Base-by-base conservation (phyloP, 208 protist species). In the Leishmania turanica region DNA sequence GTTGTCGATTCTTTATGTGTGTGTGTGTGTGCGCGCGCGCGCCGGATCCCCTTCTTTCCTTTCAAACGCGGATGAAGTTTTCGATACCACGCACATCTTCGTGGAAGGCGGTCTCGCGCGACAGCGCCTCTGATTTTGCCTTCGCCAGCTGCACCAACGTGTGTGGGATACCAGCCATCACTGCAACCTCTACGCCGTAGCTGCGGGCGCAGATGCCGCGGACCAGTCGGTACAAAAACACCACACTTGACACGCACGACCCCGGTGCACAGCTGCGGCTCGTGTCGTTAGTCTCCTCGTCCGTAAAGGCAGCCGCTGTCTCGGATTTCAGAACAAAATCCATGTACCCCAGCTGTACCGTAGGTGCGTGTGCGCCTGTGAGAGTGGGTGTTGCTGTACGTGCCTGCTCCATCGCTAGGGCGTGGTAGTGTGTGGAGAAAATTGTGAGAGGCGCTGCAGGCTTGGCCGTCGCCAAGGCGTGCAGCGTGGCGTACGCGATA, bases 351-450 rank as follows among this genome's bases (percentile, higher is more conserved):
- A 96, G 81, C 80, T 98, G 92, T 49, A 96, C 92, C 19, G 31
- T 27, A 2, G 69, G 45, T 56, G 69, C 77, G 60, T 45, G 53
- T 17, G 49, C 45, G n/a, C 54, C 58, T 65, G 58, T 5, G 37
- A 37, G 65, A 53, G 70, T 66, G 9, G 71, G 19, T 15, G 64
- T 47, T 24, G 70, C 69, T 27, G 79, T n/a, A 68, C 87, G 85
- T 51, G 78, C 76, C 75, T 92, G 89, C 84, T 97, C 96, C 81
- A 94, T 87, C 0, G 98, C 98, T 24, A 99, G 86, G 42, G 96
- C 83, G 79, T 99, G 99, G 87, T 99, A 99, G 86, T 99, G 99
- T 13, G 99, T 99, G 53, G 97, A 98, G 74, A 99, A 99, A 5
- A 99, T 85, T 27, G 91, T 91, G 62, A 98, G 89, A n/a, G 93